Evolutionary conservation across 305 asterid genomes (phyloP), one percentile per base, ranked within the genome.

Genomic region (Fraxinus nigra): DNA sequence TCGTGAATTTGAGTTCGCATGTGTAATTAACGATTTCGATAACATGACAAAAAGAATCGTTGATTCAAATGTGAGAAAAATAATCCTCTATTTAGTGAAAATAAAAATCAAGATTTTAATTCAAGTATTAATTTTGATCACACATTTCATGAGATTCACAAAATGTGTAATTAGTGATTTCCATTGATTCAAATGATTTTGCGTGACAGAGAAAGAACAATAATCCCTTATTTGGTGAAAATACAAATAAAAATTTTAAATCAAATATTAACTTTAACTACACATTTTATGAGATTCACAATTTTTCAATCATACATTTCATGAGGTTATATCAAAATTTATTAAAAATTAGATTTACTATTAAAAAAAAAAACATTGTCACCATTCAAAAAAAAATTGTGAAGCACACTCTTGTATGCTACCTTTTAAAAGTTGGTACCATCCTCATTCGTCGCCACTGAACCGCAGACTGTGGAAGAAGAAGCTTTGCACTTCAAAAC

Each of bases 381-480:
- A 46, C 56, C 56, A 1, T 46, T 46, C n/a, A 46, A 32, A 2
- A 46, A 4, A 13, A 46, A 11, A 13, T 46, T 46, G 56, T 46
- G 56, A 46, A 11, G 54, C 3, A 43, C 2, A 43, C 9, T 37
- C 59, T 54, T 54, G 65, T 54, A n/a, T 18, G 10, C 24, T 1
- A 54, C 26, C 26, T 6, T 18, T 18, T n/a, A 54, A 54, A 54
- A n/a, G 65, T n/a, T n/a, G 65, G 65, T 54, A 54, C 10, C 65
- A 1, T 54, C 65, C 26, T 51, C 61, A 51, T 16, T 51, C 8
- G 7, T 51, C 61, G 4, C 61, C 61, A n/a, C 2, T 51, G 22
- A 14, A 0, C 61, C 22, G 65, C 65, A 54, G 3, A 54, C 65
- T 91, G 97, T 87, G 88, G 94, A 92, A 84, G 91, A 90, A 85